Percentiles rank a stretch among this genome's conserved stretches.
These are phyloP conservation scores for Fusarium caatingaense DNA, from an alignment of 2,329 filamentous ascomycete species.

Conservation along the genomic window DNA sequence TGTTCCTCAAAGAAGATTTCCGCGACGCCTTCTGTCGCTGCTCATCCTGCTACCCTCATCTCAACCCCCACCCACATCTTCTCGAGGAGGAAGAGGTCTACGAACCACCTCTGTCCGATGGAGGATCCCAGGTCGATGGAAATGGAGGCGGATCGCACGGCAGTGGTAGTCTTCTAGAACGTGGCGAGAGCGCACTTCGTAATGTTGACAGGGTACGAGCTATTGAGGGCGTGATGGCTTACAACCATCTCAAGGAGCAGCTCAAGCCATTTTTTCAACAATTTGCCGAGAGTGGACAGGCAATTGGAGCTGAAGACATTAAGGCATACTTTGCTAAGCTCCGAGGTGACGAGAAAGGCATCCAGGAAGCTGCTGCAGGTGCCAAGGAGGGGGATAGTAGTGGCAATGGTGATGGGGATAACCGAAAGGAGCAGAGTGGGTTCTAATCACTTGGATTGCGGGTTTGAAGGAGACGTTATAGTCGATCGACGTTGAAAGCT, in stretches of 20 bases:
- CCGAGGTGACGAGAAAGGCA: constrained; percentile 84
- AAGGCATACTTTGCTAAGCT: constrained; percentile 96
- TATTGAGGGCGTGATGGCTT: constrained; percentile 97
- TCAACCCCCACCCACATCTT: constrained; percentile 80
- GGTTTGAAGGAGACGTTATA: not conserved
- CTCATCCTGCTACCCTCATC: constrained; percentile 77
- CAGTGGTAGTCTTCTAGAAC: constrained; percentile 86
- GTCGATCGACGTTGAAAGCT: not conserved
- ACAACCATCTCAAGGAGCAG: constrained; percentile 95
- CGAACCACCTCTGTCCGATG: constrained; percentile 85
- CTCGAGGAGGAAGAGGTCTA: constrained; percentile 95
- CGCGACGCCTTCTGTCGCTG: constrained; percentile 87
- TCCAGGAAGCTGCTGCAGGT: constrained; percentile 67
- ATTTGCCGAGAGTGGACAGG: constrained; percentile 89
- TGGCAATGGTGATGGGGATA: constrained; percentile 45
- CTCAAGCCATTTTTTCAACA: constrained; percentile 95
- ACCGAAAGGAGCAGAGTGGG: constrained; percentile 64
- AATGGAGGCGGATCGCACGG: constrained; percentile 67
- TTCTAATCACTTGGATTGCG: constrained; percentile 51
- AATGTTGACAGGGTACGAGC: constrained; percentile 93
- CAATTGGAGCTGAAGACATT: constrained; percentile 94
- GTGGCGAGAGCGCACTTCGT: constrained; percentile 90
- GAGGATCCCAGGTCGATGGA: constrained; percentile 62
- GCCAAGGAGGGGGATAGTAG: constrained; percentile 47
- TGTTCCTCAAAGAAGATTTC: constrained; percentile 86